These are phyloP conservation scores for Dictyostelium intermedium DNA, from an alignment of 78 protist genomes.

Conservation along the genomic window DNA sequence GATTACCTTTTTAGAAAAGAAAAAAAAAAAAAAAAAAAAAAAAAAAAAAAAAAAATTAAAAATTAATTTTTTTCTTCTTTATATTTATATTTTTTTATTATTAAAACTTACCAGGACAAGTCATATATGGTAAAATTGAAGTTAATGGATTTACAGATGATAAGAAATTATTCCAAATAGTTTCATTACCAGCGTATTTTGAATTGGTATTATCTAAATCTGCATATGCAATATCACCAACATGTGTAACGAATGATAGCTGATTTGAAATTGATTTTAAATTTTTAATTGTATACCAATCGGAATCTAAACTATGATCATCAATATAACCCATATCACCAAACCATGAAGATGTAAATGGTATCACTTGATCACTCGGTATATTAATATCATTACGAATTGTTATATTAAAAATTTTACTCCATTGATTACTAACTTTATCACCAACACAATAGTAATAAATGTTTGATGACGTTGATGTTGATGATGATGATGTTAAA, in stretches of 20 bases:
- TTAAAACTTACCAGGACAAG: conserved; percentile 24
- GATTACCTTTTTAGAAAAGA: conserved; percentile 20
- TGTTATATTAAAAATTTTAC: conserved; percentile 10
- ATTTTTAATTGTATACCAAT: background rate
- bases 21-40: background rate
- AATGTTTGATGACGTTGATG: background rate
- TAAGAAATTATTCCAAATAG: conserved; percentile 49
- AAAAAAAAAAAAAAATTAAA: too few species aligned
- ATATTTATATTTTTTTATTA: background rate
- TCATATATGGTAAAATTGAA: background rate
- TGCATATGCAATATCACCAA: conserved; percentile 75
- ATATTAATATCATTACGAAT: background rate
- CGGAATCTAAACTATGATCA: background rate
- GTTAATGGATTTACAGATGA: background rate
- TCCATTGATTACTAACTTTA: background rate
- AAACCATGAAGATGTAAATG: conserved; percentile 11
- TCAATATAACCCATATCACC: conserved; percentile 45
- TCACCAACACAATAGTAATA: conserved; percentile 56
- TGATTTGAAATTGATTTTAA: background rate
- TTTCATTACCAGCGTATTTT: conserved; percentile 23
- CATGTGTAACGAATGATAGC: conserved; percentile 15
- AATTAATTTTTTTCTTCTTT: too few species aligned
- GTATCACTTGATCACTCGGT: background rate
- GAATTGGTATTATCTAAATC: background rate
- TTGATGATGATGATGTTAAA: background rate